Base-by-base conservation (phyloP, 305 asterid genomes). In the Ilex paraguariensis region DNA sequence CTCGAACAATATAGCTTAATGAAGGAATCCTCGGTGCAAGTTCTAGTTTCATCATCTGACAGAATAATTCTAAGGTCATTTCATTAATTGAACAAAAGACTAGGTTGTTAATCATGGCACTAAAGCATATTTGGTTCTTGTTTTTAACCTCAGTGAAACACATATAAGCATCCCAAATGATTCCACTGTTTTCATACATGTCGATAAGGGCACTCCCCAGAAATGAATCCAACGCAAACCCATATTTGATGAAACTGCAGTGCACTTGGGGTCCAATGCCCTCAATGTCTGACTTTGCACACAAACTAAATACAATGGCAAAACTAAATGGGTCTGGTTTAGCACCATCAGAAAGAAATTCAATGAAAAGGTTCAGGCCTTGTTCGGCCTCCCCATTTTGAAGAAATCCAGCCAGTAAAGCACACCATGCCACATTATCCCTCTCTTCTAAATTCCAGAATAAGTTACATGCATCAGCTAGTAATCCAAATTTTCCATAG, bases 391-490 rank as follows among this genome's bases (percentile, higher is more conserved):
- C 30, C 21, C 31, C 56, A 17, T 1, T 52, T 6, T 52, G 56
- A 16, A 7, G 30, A n/a, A 52, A 52, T 52, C 56, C 56, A 16
- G 56, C 56, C 21, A 52, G 30, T 16, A 52, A 15, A 52, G 56
- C 21, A 52, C 30, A 52, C 56, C 56, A 52, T 14, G 31, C 21
- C 21, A 52, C 56, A 52, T 52, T 52, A 52, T 52, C 56, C 21
- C 10, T 17, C 56, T 1, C 10, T 52, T 52, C 56, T 7, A 52
- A 2, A 52, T 52, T 16, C 31, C 3, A 1, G 14, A 52, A 52
- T 14, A 52, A 0, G 8, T 52, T 52, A 3, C 21, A 52, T 6
- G 56, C 56, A 52, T 52, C 56, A 0, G 3, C 30, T 21, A 52
- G 6, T 3, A 6, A 52, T 14, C 56, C 56, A 0, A 52, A 14